phyloP scores from a whole-genome alignment of 176 grass and related monocot species.

The Aechmea fasciata region DNA sequence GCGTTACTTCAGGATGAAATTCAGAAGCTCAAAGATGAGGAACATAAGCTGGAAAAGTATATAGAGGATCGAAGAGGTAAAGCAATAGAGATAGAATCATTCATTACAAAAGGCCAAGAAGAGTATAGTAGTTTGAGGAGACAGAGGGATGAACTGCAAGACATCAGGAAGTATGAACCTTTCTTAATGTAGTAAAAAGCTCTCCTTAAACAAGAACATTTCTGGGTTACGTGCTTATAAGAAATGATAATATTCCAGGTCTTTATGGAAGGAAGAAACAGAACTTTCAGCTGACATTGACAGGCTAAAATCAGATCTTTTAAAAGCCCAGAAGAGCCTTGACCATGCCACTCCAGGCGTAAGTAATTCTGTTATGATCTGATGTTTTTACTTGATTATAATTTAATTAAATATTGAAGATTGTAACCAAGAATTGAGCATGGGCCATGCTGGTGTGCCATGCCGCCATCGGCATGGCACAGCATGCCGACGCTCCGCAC shows the following conservation, averaged over 20 bases:
- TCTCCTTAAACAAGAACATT: slow-evolving; percentile 12
- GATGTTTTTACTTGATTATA: not conserved
- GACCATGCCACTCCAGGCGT: slow-evolving; percentile 90
- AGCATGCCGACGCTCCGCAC: too few relatives aligned
- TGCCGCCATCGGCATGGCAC: too few relatives aligned
- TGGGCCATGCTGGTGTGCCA: too few relatives aligned
- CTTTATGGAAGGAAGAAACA: slow-evolving; percentile 80
- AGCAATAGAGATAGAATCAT: slow-evolving; percentile 41
- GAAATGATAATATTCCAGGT: slow-evolving; percentile 44
- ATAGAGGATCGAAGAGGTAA: slow-evolving; percentile 59
- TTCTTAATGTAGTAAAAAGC: slow-evolving; percentile 8
- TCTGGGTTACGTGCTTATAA: slow-evolving; percentile 22
- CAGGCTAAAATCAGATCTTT: slow-evolving; percentile 57
- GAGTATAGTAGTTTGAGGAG: slow-evolving; percentile 50
- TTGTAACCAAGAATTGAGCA: too few relatives aligned
- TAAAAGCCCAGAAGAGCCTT: slow-evolving; percentile 82
- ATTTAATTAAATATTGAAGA: not conserved
- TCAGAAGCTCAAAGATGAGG: slow-evolving; percentile 76
- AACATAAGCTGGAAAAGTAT: slow-evolving; percentile 41
- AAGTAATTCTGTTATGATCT: slow-evolving; percentile 18
- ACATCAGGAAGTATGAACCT: slow-evolving; percentile 75
- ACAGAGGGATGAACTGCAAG: slow-evolving; percentile 85
- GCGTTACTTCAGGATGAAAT: slow-evolving; percentile 84
- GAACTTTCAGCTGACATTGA: slow-evolving; percentile 72
- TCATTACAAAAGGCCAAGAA: slow-evolving; percentile 46